Evolutionary conservation across 106 monocot species (phyloP), one percentile per base, ranked within the genome.

Genomic region (Triglochin maritima): DNA sequence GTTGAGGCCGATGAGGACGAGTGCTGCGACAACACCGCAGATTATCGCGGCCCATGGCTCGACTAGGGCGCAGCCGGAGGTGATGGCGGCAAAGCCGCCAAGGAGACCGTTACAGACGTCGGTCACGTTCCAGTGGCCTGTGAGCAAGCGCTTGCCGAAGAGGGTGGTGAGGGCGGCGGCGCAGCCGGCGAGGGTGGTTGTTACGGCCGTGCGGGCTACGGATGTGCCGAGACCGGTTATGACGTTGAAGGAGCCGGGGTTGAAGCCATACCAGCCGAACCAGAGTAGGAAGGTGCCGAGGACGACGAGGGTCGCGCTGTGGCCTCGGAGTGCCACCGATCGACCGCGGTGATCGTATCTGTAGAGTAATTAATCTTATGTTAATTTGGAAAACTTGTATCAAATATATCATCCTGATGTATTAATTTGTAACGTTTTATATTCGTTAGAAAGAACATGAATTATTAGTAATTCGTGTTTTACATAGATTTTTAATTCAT

Each of bases 191-290:
- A 74, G 64, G 63, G 74, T 74, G 41, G 74, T 74, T 14, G 74
- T 74, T 16, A 74, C 74, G 3, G 74, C 74, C 4, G 74, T 66
- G 11, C 74, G 56, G 10, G 65, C 74, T 15, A 74, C 57, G 2
- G 74, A 54, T 13, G 65, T 66, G 74, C 57, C 65, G 29, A 56
- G 10, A 10, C 49, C 49, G 48, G 56, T 47, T 9, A 74, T 74
- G 17, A 57, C 59, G 57, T 57, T 14, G 74, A 74, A 74, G 10
- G 74, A 74, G 5, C 74, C 74, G 11, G 74, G 74, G 56, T 74
- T 74, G 74, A 74, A 74, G 13, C 74, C 74, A 57, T 74, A 74
- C 74, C 74, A 74, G 11, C 74, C 74, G 66, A 74, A 74, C 74
- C 74, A 74, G 57, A 74, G 74, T 14, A 74, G 55, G 65, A 74